These are phyloP conservation scores for Coemansia sp. DNA, from an alignment of 192 early-diverging fungal species.

Conservation along the genomic window DNA sequence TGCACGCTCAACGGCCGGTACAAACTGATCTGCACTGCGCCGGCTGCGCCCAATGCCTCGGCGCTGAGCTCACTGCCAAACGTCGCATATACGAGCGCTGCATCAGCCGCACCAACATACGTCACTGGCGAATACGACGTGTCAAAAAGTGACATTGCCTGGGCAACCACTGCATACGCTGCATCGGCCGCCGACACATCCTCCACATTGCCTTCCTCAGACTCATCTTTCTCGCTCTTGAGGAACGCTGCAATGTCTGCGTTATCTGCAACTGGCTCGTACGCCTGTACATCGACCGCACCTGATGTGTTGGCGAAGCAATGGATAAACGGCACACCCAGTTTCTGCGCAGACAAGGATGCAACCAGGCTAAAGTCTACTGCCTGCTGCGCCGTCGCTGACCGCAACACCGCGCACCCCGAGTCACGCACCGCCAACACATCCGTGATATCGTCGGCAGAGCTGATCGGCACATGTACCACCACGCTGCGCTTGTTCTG, in stretches of 20 bases:
- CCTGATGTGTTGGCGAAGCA: conserved; percentile 51
- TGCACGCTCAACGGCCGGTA: conserved; percentile 74
- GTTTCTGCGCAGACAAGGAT: conserved; percentile 66
- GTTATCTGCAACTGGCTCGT: conserved; percentile 32
- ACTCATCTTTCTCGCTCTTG: conserved; percentile 3
- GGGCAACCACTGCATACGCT: conserved; percentile 9
- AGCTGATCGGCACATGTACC: conserved; percentile 30
- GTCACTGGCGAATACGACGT: conserved; percentile 12
- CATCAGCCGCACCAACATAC: conserved; percentile 37
- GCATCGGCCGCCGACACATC: conserved; percentile 1
- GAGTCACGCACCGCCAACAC: conserved; percentile 74
- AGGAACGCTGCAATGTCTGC: conserved; percentile 46
- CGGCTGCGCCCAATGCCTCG: conserved; percentile 58
- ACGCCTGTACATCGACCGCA: conserved; percentile 34
- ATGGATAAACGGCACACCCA: conserved; percentile 64
- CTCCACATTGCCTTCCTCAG: background rate
- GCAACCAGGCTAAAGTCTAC: conserved; percentile 82
- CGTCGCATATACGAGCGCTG: conserved; percentile 73
- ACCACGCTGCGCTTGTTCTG: conserved; percentile 25
- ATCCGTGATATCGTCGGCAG: conserved; percentile 51
- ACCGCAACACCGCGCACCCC: conserved; percentile 78
- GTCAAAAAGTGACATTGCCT: conserved; percentile 31
- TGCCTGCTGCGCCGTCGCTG: conserved; percentile 73
- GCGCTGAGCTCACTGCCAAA: conserved; percentile 40
- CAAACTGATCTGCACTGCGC: conserved; percentile 73